Evolutionary conservation across 768 basidiomycete genomes (phyloP).

Genomic region (Pisolithus tinctorius): DNA sequence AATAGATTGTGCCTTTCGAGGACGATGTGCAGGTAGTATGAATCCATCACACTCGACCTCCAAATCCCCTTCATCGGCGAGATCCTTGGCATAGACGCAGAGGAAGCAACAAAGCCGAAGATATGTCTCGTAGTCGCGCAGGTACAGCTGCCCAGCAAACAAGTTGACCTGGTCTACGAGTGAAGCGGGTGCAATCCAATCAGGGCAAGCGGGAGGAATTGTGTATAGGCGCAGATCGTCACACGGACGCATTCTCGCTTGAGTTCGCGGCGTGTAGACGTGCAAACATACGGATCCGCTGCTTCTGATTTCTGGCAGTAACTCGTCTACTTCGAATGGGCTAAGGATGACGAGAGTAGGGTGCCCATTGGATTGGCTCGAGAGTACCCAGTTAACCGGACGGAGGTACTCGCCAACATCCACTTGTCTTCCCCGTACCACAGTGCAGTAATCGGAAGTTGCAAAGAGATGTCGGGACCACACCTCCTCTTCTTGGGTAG

Average conservation of each 20-base stretch:
- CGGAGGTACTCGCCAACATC: too few relatives aligned
- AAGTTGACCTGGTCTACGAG: too few relatives aligned
- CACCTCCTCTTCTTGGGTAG: too few relatives aligned
- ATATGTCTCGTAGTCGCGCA: too few relatives aligned
- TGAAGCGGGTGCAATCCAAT: too few relatives aligned
- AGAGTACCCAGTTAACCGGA: too few relatives aligned
- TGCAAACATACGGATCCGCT: conserved; percentile 34
- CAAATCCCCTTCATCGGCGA: too few relatives aligned
- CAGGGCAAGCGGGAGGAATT: conserved; percentile 7
- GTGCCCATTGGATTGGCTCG: too few relatives aligned
- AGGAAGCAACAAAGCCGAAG: too few relatives aligned
- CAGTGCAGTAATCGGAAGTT: conserved; percentile 12
- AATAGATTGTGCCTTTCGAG: background rate
- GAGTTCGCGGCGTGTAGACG: conserved; percentile 33
- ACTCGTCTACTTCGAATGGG: conserved; percentile 32
- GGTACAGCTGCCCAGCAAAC: too few relatives aligned
- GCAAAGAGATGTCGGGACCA: conserved; percentile 2
- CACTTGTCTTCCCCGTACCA: background rate
- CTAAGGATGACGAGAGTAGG: conserved; percentile 15
- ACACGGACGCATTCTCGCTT: conserved; percentile 12
- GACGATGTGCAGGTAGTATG: conserved; percentile 12
- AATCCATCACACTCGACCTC: conserved; percentile 11
- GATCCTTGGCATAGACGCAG: too few relatives aligned
- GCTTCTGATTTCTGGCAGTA: conserved; percentile 31
- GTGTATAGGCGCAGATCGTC: conserved; percentile 26